A percentile compares a stretch with the other conserved stretches of the same genome.
Conservation (phyloP, 2,329 filamentous ascomycete genomes). For the Byssothecium circinans region DNA sequence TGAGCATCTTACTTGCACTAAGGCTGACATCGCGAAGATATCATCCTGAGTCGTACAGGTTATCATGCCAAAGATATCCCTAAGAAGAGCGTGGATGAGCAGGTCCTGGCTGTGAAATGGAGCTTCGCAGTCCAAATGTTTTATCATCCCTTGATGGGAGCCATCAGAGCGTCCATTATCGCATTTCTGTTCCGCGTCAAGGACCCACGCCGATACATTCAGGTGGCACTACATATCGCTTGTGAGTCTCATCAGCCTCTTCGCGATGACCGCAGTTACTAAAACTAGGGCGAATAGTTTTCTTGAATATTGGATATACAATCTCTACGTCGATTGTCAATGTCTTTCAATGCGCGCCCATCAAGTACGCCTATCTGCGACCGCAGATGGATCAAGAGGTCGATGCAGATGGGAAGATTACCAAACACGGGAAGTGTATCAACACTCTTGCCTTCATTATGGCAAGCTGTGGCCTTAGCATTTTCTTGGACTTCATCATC, state of each 20-base stretch:
- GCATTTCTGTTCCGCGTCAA: conserved; percentile 43
- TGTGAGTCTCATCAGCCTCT: conserved; percentile 21
- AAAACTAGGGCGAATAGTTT: conserved; percentile 19
- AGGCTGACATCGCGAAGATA: conserved; percentile 18
- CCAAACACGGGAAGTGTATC: conserved; percentile 38
- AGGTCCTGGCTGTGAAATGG: conserved; percentile 34
- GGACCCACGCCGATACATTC: conserved; percentile 33
- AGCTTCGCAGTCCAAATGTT: conserved; percentile 42
- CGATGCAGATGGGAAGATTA: conserved; percentile 26
- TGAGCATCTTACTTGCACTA: neutral
- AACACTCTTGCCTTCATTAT: conserved; percentile 39
- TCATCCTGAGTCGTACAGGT: conserved; percentile 36
- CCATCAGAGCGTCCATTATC: conserved; percentile 42
- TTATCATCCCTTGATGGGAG: conserved; percentile 43
- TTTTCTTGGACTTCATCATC: conserved; percentile 45
- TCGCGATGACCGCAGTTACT: neutral
- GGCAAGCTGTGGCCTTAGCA: conserved; percentile 36
- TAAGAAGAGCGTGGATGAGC: conserved; percentile 29
- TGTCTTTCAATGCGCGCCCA: conserved; percentile 40
- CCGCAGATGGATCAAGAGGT: conserved; percentile 34
- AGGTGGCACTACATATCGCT: conserved; percentile 33
- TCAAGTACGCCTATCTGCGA: conserved; percentile 31
- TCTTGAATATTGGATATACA: conserved; percentile 40
- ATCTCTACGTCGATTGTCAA: conserved; percentile 39
- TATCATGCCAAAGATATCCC: conserved; percentile 37